Evolutionary conservation across 208 protist genomes (phyloP), one percentile per base, ranked within the genome.

Genomic region (Acanthamoeba polyphaga): DNA sequence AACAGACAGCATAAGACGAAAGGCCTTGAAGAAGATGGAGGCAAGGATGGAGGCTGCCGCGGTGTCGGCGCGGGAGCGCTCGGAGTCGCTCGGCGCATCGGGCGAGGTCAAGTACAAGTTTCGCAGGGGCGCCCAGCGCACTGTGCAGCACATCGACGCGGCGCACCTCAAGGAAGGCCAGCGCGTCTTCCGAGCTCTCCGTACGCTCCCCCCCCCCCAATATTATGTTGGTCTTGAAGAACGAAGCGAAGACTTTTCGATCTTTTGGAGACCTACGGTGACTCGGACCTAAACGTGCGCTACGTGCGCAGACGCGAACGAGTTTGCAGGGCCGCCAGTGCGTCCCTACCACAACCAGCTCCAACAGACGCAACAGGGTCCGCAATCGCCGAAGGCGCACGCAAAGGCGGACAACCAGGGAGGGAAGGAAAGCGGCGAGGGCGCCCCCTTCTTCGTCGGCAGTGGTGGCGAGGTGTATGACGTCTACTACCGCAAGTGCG

Each of bases 401-500:
- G 7, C 46, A 49, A 84, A 84, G 9, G 49, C 7, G 51, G 34
- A 90, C 7, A 46, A 70, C 15, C 70, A 27, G 8, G 60, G 32
- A 19, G n/a, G 17, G 19, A 92, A 58, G 32, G 66, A 74, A 8
- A 64, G 22, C n/a, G 12, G 24, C 27, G 64, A 92, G 60, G 64
- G 58, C 5, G 60, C 32, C 6, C 87, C 87, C 8, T 92, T 76
- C 60, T 92, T 92, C 66, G 60, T 92, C 24, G 62, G 87, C 8
- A 92, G 62, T 51, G 87, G 34, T 15, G 87, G 87, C 15, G 66
- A 76, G 38, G 34, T 92, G 34, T 92, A 51, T 34, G 87, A 92
- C 34, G 87, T 92, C 22, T 92, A 92, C 66, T 92, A 92, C 46
- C 58, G 66, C 58, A 92, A 92, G 66, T 92, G 87, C 12, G 58